Base-by-base conservation (phyloP, 108 stramenopile genomes). In the Nannochloropsis salina region DNA sequence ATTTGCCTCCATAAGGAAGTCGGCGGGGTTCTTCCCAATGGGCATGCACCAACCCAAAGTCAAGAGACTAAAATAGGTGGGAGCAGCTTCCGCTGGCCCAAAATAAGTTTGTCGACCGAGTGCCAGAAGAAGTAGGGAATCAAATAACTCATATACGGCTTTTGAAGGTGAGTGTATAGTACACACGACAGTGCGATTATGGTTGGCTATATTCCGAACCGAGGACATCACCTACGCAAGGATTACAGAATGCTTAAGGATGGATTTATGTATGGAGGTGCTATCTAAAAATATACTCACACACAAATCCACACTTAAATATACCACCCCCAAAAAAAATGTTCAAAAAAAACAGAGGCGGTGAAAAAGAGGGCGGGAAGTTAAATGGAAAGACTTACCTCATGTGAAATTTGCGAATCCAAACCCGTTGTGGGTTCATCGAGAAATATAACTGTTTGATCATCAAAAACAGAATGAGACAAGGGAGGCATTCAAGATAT, bases 141-240 rank as follows among this genome's bases (percentile, higher is more conserved):
- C 94, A 89, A 95, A 94, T 6, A 86, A 86, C 83, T 92, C 92
- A 88, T 94, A 96, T 74, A 96, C 93, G 18, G 93, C 93, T 21
- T 93, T 86, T 9, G 92, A 93, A 31, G 93, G 93, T 86, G 93
- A 92, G 83, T 93, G 93, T 22, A 93, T 91, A 44, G 92, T 93
- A 80, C 83, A 86, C 21, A 93, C 47, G 41, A 92, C 90, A 42
- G 92, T 91, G 51, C 92, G 44, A 9, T 90, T 82, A 47, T 86
- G 87, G 79, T 90, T 80, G 20, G 93, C 93, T 8, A 93, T 90
- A 44, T 88, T 80, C 42, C 82, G 80, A 12, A 90, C 81, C 41
- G 85, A 85, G 11, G 80, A 82, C 88, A 91, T 80, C 6, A 90
- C 86, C n/a, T 85, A 6, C 4, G 15, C 20, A n/a, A 6, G 61